Base-by-base conservation (phyloP, 2,329 filamentous ascomycete genomes). In the Colletotrichum lupini region DNA sequence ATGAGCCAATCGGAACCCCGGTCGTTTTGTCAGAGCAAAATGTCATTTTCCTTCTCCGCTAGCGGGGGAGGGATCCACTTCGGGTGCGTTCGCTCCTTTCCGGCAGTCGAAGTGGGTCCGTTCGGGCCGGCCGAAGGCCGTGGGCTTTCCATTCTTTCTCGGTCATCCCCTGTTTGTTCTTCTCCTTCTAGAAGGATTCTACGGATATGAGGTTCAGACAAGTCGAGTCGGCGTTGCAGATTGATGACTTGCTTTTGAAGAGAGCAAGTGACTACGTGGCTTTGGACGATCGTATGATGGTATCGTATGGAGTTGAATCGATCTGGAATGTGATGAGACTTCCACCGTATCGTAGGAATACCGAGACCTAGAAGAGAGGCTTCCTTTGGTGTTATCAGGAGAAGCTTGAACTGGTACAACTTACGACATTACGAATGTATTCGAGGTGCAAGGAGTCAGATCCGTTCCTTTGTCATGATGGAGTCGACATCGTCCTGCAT, bases 11-110 rank as follows among this genome's bases (percentile, higher is more conserved):
- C 62, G 62, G 5, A 12, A 12, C 57, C 53, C 62, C 30, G 26
- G 68, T 63, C 52, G 58, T 46, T 74, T 72, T 72, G 72, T 74
- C 72, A 74, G 19, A 67, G 62, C 62, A 35, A 72, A 63, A 72
- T 67, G 72, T 74, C 72, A 74, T 72, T 67, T 55, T 58, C 11
- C 58, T 12, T 56, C 26, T 56, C 11, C 53, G 5, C 55, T 60
- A 66, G 59, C 55, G 46, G 53, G 24, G 26, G 42, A 12, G 28
- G 37, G 46, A 22, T 49, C 35, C 67, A 66, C 35, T 57, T 56
- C 67, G 61, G 67, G 46, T 26, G 24, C 24, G 22, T 57, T 60
- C 42, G 42, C 56, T 60, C 67, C 70, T 57, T 57, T 32, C 55
- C 67, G 70, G 60, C 16, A 46, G 26, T 32, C n/a, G 46, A 24